Base-by-base conservation (phyloP, 257 asterid species). In the Przewalskia tangutica region DNA sequence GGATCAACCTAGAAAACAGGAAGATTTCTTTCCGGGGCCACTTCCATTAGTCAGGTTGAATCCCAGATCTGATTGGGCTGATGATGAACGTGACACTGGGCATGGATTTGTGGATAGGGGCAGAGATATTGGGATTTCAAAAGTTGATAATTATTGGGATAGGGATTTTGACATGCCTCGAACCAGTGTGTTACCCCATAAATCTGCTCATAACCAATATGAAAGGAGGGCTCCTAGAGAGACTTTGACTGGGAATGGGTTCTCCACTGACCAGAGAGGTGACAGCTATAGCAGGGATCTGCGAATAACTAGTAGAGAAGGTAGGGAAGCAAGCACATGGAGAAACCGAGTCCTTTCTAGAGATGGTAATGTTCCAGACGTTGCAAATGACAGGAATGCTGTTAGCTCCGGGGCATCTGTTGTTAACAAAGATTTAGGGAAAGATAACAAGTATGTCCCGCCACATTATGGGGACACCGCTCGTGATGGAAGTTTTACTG, bases 21-120 rank as follows among this genome's bases (percentile, higher is more conserved):
- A 90, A 20, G 94, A 89, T 5, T 86, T 66, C 82, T 89, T 91
- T 71, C 87, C 89, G 10, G 95, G 94, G 77, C 98, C 97, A 4
- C 79, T 96, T 85, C 98, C 98, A 38, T 77, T 94, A 81, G 95
- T 96, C 77, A 90, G 88, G 77, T 48, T 94, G 89, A 96, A 88
- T 86, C 95, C 97, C 32, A 92, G 98, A 85, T 92, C 94, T 65
- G 97, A 96, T 89, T 96, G 99, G 99, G 98, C 98, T 63, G 98
- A 96, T 85, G 99, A 96, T 83, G 99, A 96, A 89, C 97, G 99
- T 67, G 99, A 96, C 80, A 96, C 98, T 42, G 93, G 98, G 51
- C 95, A 87, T 83, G 88, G 91, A 56, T 89, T 96, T 84, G 86
- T 89, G 80, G 97, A 91, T 66, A 90, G 89, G 75, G 89, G 90